Percentiles rank a stretch among this genome's conserved stretches.
Evolutionary conservation across 495 filamentous ascomycete species (phyloP).

Genomic region (Penicillium pancosmium): DNA sequence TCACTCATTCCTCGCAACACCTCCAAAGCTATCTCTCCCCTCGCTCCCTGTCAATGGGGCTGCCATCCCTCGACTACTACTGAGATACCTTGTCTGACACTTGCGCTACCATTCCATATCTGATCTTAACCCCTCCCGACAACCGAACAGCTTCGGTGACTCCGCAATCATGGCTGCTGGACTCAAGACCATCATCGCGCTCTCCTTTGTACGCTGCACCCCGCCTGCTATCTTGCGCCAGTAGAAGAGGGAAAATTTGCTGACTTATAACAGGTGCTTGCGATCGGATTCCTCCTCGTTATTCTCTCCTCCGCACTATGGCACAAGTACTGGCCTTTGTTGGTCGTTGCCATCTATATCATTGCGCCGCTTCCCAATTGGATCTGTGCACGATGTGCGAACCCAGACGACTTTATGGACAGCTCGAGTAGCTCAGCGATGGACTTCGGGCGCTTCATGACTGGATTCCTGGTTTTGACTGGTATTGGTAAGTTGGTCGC

Average conservation of each 20-base stretch:
- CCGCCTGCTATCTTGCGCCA: background rate
- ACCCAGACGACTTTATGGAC: constrained; percentile 97
- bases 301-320: constrained; percentile 97
- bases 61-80: constrained; percentile 10
- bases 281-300: constrained; percentile 97
- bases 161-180: constrained; percentile 78
- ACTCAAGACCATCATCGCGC: constrained; percentile 96
- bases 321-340: constrained; percentile 86
- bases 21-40: constrained; percentile 8
- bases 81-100: constrained; percentile 9
- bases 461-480: constrained; percentile 97
- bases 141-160: constrained; percentile 23
- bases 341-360: constrained; percentile 94
- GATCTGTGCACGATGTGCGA: constrained; percentile 84
- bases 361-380: constrained; percentile 94
- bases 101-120: constrained; percentile 2
- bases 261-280: constrained; percentile 70
- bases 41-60: constrained; percentile 29
- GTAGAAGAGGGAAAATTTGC: background rate
- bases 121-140: constrained; percentile 8
- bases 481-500: constrained; percentile 78
- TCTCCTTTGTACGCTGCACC: constrained; percentile 79
- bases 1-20: constrained; percentile 16
- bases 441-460: constrained; percentile 92
- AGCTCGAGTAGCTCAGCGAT: constrained; percentile 75